Evolutionary conservation across 352 stramenopile species (phyloP).

Genomic region (Peronospora farinosa): DNA sequence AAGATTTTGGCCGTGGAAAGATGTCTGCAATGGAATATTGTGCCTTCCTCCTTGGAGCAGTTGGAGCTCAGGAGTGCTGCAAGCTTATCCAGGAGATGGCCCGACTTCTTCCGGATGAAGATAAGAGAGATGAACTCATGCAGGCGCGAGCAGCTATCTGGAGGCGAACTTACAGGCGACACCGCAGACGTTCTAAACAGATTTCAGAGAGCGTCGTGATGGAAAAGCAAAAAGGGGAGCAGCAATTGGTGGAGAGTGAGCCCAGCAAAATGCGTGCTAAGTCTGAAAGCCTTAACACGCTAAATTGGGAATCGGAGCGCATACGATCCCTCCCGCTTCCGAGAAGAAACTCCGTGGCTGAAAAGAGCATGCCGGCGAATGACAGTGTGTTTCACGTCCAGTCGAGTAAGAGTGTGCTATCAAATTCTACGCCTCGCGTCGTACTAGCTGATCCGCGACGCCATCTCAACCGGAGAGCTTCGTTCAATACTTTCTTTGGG

Average conservation of each 20-base stretch:
- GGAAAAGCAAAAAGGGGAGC: slow-evolving; percentile 50
- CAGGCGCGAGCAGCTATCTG: slow-evolving; percentile 57
- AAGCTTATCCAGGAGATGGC: slow-evolving; percentile 74
- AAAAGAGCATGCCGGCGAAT: slow-evolving; percentile 22
- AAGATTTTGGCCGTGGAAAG: slow-evolving; percentile 66
- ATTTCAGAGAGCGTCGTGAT: slow-evolving; percentile 70
- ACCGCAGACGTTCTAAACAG: slow-evolving; percentile 71
- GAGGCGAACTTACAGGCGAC: slow-evolving; percentile 46
- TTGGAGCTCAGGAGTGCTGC: slow-evolving; percentile 62
- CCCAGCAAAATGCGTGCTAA: slow-evolving; percentile 39
- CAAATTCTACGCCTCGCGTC: slow-evolving; percentile 24
- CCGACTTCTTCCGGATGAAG: slow-evolving; percentile 54
- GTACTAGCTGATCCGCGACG: slow-evolving; percentile 44
- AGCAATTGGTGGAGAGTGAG: slow-evolving; percentile 24
- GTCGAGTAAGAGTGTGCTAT: slow-evolving; percentile 15
- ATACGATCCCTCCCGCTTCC: slow-evolving; percentile 11
- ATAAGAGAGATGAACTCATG: slow-evolving; percentile 56
- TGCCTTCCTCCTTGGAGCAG: slow-evolving; percentile 59
- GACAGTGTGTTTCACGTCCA: slow-evolving; percentile 16
- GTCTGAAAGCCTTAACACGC: slow-evolving; percentile 34
- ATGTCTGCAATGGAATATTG: slow-evolving; percentile 69
- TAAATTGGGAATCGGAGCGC: slow-evolving; percentile 24
- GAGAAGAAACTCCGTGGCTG: slow-evolving; percentile 35
- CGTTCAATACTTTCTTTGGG: slow-evolving; percentile 51
- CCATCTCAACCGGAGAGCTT: slow-evolving; percentile 58